Percentiles rank a stretch among this genome's conserved stretches.
phyloP scores from a whole-genome alignment of 345 rosid genomes.

The Cardamine occulta region DNA sequence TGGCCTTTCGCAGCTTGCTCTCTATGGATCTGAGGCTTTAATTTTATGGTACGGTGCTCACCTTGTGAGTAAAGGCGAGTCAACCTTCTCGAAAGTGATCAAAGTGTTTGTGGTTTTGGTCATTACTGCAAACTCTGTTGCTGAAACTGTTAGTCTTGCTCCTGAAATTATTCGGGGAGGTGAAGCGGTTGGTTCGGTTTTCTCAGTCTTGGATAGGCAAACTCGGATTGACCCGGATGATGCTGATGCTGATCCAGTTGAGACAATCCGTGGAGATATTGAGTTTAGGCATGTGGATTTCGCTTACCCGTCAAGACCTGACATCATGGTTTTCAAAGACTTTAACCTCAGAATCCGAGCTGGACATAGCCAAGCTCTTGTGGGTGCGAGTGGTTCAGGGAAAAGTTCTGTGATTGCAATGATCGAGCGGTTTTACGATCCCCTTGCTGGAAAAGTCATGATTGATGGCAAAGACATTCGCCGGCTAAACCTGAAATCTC shows the following conservation, averaged over 20 bases:
- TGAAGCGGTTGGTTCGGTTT: slow-evolving; percentile 96
- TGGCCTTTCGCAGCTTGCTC: slow-evolving; percentile 95
- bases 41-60: slow-evolving; percentile 97
- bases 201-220: slow-evolving; percentile 78
- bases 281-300: slow-evolving; percentile 96
- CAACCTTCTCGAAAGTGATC: slow-evolving; percentile 97
- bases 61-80: slow-evolving; percentile 79
- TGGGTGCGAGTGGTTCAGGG: slow-evolving; percentile 98
- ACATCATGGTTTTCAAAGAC: slow-evolving; percentile 78
- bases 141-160: slow-evolving; percentile 98
- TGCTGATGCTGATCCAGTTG: slow-evolving; percentile 86
- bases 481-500: slow-evolving; percentile 78
- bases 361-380: slow-evolving; percentile 98
- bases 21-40: slow-evolving; percentile 94
- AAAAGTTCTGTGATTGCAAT: slow-evolving; percentile 93
- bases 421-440: slow-evolving; percentile 95
- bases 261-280: slow-evolving; percentile 86
- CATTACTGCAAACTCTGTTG: slow-evolving; percentile 95
- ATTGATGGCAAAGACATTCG: slow-evolving; percentile 94
- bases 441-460: slow-evolving; percentile 84
- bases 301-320: slow-evolving; percentile 92
- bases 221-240: slow-evolving; percentile 92
- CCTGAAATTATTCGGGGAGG: slow-evolving; percentile 99
- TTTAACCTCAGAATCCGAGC: slow-evolving; percentile 86
- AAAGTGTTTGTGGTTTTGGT: slow-evolving; percentile 97